Percentiles rank a stretch among this genome's conserved stretches.
phyloP scores from a whole-genome alignment of 73 alveolate species.

The Paramecium biaurelia region DNA sequence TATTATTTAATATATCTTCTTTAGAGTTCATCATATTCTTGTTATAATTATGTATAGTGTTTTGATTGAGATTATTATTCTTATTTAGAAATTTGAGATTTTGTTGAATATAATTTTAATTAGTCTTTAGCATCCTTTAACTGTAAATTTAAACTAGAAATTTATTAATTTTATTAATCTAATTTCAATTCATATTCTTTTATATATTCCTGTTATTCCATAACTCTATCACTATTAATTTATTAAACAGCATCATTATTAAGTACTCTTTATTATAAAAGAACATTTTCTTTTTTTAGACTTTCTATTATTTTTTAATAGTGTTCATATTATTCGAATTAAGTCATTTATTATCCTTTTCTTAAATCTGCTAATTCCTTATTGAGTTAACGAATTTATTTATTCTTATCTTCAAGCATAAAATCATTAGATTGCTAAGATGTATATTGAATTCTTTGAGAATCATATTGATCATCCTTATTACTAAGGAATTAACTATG shows the following conservation, averaged over 20 bases:
- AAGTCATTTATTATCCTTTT: not conserved
- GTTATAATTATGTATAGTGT: not conserved
- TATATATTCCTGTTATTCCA: not conserved
- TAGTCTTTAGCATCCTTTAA: conserved; percentile 1
- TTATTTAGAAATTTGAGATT: not conserved
- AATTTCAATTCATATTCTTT: not conserved
- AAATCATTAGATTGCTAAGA: conserved; percentile 36
- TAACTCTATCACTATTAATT: conserved; percentile 33
- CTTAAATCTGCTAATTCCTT: conserved; percentile 40
- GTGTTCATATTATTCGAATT: conserved; percentile 30
- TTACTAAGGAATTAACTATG: conserved; percentile 9
- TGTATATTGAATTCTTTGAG: not conserved
- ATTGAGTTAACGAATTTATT: conserved; percentile 1
- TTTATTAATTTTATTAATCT: not conserved
- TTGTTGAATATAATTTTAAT: not conserved
- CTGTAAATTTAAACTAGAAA: not conserved
- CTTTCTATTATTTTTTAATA: conserved; percentile 24
- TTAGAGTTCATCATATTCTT: not conserved
- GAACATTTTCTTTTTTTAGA: not conserved
- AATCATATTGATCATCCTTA: conserved; percentile 28
- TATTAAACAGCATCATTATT: conserved; percentile 27
- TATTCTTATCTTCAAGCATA: conserved; percentile 27
- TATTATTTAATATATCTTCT: not conserved
- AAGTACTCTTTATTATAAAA: not conserved
- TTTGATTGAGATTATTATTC: not conserved